Evolutionary conservation across 345 rosid species (phyloP), one percentile per base, ranked within the genome.

Genomic region (Atalantia buxifolia): DNA sequence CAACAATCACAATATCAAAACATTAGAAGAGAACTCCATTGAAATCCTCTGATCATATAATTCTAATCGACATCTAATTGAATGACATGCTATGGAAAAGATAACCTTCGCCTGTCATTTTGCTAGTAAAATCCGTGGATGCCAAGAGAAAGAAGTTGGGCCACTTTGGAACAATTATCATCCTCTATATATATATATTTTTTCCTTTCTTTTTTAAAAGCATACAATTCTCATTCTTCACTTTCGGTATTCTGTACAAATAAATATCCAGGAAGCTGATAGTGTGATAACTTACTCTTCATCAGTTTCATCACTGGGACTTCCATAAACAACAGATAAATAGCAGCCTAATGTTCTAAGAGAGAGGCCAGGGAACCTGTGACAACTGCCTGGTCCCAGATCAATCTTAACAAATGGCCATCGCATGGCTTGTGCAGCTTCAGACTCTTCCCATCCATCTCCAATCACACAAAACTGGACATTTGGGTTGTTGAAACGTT

Each of bases 391-490:
- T 0, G 97, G 96, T 31, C 79, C 86, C 50, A 88, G 78, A 87
- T 89, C 96, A 12, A 92, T 86, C 90, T 93, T 86, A 60, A 94
- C 89, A 53, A 89, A 93, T 22, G 98, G 98, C 97, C 97, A 94
- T 50, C 76, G 88, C 98, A 94, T 82, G 66, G 89, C 80, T 82
- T 94, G 89, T 25, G 97, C 97, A 14, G 97, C 97, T 75, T 89
- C 90, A 69, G 94, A 87, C 81, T 94, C 98, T 89, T 94, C 95
- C 93, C 97, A 92, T 59, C 98, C 97, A 67, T 93, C 97, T 42
- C 95, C 97, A 2, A 92, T 88, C 28, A 85, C 97, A 71, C 97
- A 94, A 79, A 90, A 93, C n/a, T 81, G 89, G 65, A 83, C 76
- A 35, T 88, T 88, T 5, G 80, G 88, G 79, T 74, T 33, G 72